Conservation (phyloP, 768 basidiomycete species). For the Kwoniella pini region DNA sequence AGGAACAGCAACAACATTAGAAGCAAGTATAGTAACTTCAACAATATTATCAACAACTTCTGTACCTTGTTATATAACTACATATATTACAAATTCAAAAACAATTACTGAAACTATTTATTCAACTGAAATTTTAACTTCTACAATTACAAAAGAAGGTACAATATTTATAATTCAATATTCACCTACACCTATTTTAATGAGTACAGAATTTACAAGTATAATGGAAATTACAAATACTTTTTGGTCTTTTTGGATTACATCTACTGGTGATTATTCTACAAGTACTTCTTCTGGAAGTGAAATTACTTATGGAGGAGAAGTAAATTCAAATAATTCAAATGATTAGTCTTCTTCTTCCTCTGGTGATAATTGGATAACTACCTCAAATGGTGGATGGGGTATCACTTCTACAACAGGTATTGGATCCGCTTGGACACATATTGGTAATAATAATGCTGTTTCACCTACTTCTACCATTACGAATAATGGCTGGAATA, state of each 20-base stretch:
- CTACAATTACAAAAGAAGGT: slow-evolving; percentile 37
- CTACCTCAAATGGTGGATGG: background rate
- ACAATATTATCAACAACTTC: slow-evolving; percentile 39
- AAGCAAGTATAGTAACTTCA: slow-evolving; percentile 35
- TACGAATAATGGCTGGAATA: slow-evolving; percentile 4
- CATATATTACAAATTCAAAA: slow-evolving; percentile 30
- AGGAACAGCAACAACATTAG: slow-evolving; percentile 22
- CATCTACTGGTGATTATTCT: slow-evolving; percentile 6
- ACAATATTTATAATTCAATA: slow-evolving; percentile 41
- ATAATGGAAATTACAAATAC: slow-evolving; percentile 32
- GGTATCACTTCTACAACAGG: background rate
- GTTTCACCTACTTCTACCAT: background rate
- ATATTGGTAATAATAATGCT: slow-evolving; percentile 11
- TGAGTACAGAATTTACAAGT: slow-evolving; percentile 18
- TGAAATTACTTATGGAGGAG: slow-evolving; percentile 10
- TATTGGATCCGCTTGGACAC: slow-evolving; percentile 19
- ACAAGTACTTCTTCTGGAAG: slow-evolving; percentile 8
- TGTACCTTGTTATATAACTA: slow-evolving; percentile 43
- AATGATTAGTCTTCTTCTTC: too few relatives aligned
- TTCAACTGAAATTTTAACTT: slow-evolving; percentile 41
- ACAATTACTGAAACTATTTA: slow-evolving; percentile 38
- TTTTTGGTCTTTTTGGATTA: slow-evolving; percentile 29
- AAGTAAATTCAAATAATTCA: background rate
- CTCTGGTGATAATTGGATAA: background rate
- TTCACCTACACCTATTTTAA: slow-evolving; percentile 36